These are phyloP conservation scores for Meyerozyma carpophila DNA, from an alignment of 1,139 yeast genomes.

Conservation along the genomic window DNA sequence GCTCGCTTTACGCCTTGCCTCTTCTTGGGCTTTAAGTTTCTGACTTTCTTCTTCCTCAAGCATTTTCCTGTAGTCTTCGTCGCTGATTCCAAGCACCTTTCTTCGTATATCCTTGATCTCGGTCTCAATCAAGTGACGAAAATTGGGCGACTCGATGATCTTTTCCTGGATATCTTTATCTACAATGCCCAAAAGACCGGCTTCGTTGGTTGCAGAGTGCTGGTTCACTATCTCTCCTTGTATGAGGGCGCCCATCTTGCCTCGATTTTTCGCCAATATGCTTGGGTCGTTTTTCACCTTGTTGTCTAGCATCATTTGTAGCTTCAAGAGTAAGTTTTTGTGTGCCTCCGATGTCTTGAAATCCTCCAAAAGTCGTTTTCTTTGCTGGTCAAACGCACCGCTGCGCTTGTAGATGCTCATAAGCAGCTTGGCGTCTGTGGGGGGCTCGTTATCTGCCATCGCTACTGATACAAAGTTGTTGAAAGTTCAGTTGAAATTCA, in stretches of 20 bases:
- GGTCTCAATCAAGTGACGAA: conserved; percentile 25
- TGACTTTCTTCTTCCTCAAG: conserved; percentile 14
- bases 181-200: conserved; percentile 29
- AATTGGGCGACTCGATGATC: conserved; percentile 39
- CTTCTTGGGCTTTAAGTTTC: conserved; percentile 5
- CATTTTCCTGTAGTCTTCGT: conserved; percentile 33
- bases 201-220: conserved; percentile 3
- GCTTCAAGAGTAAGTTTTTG: conserved; percentile 33
- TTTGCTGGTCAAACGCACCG: conserved; percentile 46
- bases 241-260: conserved; percentile 48
- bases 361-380: conserved; percentile 38
- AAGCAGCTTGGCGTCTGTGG: conserved; percentile 34
- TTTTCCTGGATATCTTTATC: conserved; percentile 44
- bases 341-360: conserved; percentile 42
- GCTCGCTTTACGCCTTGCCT: conserved; percentile 5
- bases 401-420: conserved; percentile 42
- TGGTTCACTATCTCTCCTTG: conserved; percentile 42
- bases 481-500: not conserved
- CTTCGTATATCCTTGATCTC: conserved; percentile 35
- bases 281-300: conserved; percentile 47
- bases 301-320: conserved; percentile 40
- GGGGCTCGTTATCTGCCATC: not conserved
- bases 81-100: conserved; percentile 30
- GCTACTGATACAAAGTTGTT: not conserved
- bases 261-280: conserved; percentile 44